Evolutionary conservation across 2,329 filamentous ascomycete genomes (phyloP).

Genomic region (Cladosporium phlei): DNA sequence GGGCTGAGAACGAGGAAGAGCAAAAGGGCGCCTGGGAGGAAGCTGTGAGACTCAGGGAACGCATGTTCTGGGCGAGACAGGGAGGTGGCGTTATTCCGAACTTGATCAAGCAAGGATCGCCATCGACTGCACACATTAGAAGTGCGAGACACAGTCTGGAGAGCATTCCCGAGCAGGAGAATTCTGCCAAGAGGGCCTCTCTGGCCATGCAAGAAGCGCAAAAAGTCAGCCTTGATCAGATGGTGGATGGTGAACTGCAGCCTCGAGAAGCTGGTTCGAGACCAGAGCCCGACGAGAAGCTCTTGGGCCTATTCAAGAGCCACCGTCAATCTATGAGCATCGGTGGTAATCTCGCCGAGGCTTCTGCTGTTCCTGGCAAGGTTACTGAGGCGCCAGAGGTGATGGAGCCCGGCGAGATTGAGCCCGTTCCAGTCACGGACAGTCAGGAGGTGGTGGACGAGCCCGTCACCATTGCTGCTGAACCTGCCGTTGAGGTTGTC

Average conservation of each 20-base stretch:
- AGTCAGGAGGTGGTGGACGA: slow-evolving; percentile 17
- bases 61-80: slow-evolving; percentile 95
- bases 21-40: slow-evolving; percentile 93
- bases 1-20: slow-evolving; percentile 74
- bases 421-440: not conserved
- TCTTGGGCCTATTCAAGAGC: slow-evolving; percentile 10
- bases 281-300: slow-evolving; percentile 8
- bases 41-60: slow-evolving; percentile 78
- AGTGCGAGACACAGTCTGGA: slow-evolving; percentile 22
- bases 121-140: slow-evolving; percentile 4
- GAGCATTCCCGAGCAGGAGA: slow-evolving; percentile 17
- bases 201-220: slow-evolving; percentile 3
- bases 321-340: slow-evolving; percentile 14
- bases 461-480: not conserved
- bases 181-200: slow-evolving; percentile 4
- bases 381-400: not conserved
- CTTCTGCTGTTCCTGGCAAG: not conserved
- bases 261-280: not conserved
- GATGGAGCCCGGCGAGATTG: not conserved
- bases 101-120: slow-evolving; percentile 19
- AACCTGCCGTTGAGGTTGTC: too few relatives aligned
- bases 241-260: not conserved
- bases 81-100: slow-evolving; percentile 84
- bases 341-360: not conserved
- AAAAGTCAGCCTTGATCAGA: not conserved